Evolutionary conservation across 768 basidiomycete genomes (phyloP).

Genomic region (Suillus placidus): DNA sequence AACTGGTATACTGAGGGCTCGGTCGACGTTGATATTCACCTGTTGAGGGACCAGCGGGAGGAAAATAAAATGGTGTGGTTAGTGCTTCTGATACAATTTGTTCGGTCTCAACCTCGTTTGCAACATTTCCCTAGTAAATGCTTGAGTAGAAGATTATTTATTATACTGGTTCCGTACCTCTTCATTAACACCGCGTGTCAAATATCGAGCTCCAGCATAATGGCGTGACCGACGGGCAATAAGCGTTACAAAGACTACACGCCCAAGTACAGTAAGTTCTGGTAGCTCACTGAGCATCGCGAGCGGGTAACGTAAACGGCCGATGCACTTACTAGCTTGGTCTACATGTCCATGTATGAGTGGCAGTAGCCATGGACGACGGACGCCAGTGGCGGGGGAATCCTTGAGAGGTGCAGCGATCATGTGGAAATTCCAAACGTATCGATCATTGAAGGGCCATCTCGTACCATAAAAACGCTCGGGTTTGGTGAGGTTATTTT

Average conservation of each 20-base stretch:
- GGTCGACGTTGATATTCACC: slow-evolving; percentile 51
- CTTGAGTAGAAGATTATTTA: background rate
- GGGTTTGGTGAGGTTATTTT: slow-evolving; percentile 80
- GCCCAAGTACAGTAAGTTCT: slow-evolving; percentile 91
- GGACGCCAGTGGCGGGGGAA: slow-evolving; percentile 38
- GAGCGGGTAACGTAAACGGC: background rate
- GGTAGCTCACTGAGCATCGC: slow-evolving; percentile 3
- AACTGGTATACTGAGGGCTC: slow-evolving; percentile 90
- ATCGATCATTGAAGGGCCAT: slow-evolving; percentile 83
- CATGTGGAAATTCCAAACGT: slow-evolving; percentile 95
- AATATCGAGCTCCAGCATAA: slow-evolving; percentile 92
- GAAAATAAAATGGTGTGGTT: slow-evolving; percentile 88
- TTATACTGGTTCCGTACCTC: slow-evolving; percentile 51
- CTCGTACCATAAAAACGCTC: slow-evolving; percentile 44
- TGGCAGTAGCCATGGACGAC: slow-evolving; percentile 85
- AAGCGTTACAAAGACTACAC: slow-evolving; percentile 90
- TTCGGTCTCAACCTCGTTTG: slow-evolving; percentile 98
- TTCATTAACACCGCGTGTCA: slow-evolving; percentile 93
- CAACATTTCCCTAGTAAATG: slow-evolving; percentile 83
- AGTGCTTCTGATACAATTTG: slow-evolving; percentile 93
- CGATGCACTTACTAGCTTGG: slow-evolving; percentile 86
- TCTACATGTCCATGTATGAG: slow-evolving; percentile 96
- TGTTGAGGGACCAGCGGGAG: slow-evolving; percentile 42
- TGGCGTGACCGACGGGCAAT: slow-evolving; percentile 94
- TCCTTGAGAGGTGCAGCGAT: slow-evolving; percentile 67